These are phyloP conservation scores for Diatrype stigma DNA, from an alignment of 2,329 filamentous ascomycete species.

Conservation along the genomic window DNA sequence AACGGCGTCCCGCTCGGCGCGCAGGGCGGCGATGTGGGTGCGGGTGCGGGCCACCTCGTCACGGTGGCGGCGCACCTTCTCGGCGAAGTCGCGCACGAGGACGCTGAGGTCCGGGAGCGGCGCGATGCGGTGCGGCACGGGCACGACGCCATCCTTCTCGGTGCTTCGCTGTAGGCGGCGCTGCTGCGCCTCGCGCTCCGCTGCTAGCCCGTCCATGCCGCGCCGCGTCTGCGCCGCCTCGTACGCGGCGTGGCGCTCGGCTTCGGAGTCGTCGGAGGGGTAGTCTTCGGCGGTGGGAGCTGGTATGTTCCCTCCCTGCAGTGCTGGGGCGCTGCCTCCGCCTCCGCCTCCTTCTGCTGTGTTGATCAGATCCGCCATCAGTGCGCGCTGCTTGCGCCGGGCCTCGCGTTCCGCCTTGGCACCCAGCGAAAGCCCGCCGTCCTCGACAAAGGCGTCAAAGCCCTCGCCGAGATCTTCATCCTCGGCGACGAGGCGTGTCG, in stretches of 20 bases:
- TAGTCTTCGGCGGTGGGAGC: slow-evolving; percentile 36
- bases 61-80: slow-evolving; percentile 60
- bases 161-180: slow-evolving; percentile 30
- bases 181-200: slow-evolving; percentile 42
- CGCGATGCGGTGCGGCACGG: slow-evolving; percentile 68
- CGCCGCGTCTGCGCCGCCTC: slow-evolving; percentile 81
- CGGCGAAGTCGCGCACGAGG: slow-evolving; percentile 60
- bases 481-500: slow-evolving; percentile 73
- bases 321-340: neutral
- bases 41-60: slow-evolving; percentile 45
- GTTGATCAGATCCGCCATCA: slow-evolving; percentile 80
- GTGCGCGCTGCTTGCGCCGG: slow-evolving; percentile 59
- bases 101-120: slow-evolving; percentile 70
- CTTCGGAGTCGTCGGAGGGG: slow-evolving; percentile 65
- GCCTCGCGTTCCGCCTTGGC: slow-evolving; percentile 74
- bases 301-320: neutral
- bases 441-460: slow-evolving; percentile 87
- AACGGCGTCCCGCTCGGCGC: slow-evolving; percentile 60
- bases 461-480: slow-evolving; percentile 93
- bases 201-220: slow-evolving; percentile 70
- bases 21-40: slow-evolving; percentile 54
- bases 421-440: slow-evolving; percentile 74
- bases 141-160: slow-evolving; percentile 37
- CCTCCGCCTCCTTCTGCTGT: slow-evolving; percentile 65
- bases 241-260: slow-evolving; percentile 73